These are phyloP conservation scores for Daldinia grandis DNA, from an alignment of 495 filamentous ascomycete species.

Conservation along the genomic window DNA sequence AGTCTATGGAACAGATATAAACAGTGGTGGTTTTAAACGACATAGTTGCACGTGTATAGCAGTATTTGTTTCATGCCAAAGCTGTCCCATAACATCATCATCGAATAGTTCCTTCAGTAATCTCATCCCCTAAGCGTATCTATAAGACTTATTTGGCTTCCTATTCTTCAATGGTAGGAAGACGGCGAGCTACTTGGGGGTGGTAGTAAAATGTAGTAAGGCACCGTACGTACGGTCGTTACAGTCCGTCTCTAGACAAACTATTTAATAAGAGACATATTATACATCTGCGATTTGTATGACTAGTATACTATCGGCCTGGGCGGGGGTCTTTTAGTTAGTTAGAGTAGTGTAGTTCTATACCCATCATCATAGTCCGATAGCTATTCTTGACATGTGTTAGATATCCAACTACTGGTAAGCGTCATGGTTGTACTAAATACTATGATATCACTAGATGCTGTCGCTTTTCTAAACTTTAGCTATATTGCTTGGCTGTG, in stretches of 20 bases:
- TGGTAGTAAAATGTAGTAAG: not conserved
- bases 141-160: not conserved
- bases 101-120: conserved; percentile 7
- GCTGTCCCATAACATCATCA: conserved; percentile 18
- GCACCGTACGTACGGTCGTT: conserved; percentile 12
- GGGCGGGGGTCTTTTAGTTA: conserved; percentile 19
- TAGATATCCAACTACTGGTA: too few species aligned
- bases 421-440: too few species aligned
- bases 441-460: too few species aligned
- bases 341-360: not conserved
- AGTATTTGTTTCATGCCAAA: conserved; percentile 10
- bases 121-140: conserved; percentile 21
- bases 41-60: conserved; percentile 13
- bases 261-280: not conserved
- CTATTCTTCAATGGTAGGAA: conserved; percentile 31
- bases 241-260: conserved; percentile 21
- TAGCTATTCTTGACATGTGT: too few species aligned
- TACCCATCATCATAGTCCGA: not conserved
- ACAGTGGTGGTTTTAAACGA: not conserved
- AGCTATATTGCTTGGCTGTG: too few species aligned
- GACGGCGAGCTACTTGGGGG: not conserved
- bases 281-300: not conserved
- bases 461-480: too few species aligned
- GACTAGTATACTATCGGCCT: conserved; percentile 18
- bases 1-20: not conserved